phyloP scores from a whole-genome alignment of 768 basidiomycete genomes.

The Boletellus ananas region DNA sequence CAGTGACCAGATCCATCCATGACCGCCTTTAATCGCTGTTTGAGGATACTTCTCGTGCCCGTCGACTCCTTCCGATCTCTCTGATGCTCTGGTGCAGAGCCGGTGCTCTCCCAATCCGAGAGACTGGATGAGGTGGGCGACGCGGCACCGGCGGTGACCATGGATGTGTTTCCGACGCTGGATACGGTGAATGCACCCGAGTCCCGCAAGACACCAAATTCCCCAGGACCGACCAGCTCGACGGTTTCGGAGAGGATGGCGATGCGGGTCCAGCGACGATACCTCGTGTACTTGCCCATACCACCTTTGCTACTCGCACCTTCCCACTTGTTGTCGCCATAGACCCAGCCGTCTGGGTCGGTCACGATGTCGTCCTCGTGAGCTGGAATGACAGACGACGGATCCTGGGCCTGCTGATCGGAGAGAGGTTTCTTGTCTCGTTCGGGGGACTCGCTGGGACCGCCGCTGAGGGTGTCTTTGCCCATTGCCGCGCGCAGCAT shows the following conservation, averaged over 20 bases:
- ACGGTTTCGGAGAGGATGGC: conserved; percentile 73
- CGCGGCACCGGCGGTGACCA: conserved; percentile 20
- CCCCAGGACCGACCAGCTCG: conserved; percentile 45
- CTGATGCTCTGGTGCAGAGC: conserved; percentile 20
- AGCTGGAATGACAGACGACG: conserved; percentile 27
- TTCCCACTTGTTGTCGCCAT: conserved; percentile 96
- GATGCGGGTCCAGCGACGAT: conserved; percentile 81
- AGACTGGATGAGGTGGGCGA: conserved; percentile 30
- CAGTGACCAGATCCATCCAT: conserved; percentile 27
- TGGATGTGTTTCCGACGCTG: conserved; percentile 16
- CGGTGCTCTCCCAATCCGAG: conserved; percentile 29
- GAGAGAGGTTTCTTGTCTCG: conserved; percentile 18
- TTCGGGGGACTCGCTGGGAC: conserved; percentile 20
- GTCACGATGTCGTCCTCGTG: conserved; percentile 57
- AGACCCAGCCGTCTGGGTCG: conserved; percentile 89
- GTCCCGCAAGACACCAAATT: conserved; percentile 29
- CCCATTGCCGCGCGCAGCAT: conserved; percentile 54
- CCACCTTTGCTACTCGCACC: conserved; percentile 68
- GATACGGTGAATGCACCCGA: conserved; percentile 20
- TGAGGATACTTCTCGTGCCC: conserved; percentile 18
- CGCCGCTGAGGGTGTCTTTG: conserved; percentile 29
- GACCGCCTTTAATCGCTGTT: conserved; percentile 29
- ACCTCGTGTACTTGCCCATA: conserved; percentile 89
- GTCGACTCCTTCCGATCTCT: conserved; percentile 19
- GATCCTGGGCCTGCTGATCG: conserved; percentile 27